Percentiles rank a stretch among this genome's conserved stretches.
phyloP scores from a whole-genome alignment of 2,329 filamentous ascomycete genomes.

The Fusarium brachygibbosum region DNA sequence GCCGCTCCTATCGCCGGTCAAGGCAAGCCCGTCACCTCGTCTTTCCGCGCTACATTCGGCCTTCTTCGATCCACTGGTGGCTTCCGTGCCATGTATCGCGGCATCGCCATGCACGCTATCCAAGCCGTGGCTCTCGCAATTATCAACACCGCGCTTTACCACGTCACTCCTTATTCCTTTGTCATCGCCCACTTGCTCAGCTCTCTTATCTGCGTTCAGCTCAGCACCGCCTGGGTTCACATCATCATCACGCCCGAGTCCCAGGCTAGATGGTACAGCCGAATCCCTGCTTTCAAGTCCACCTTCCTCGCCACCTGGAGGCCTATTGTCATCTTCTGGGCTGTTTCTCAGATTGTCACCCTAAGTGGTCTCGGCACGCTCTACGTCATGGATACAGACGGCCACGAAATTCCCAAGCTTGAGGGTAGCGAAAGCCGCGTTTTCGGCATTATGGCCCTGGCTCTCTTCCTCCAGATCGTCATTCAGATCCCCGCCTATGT shows the following conservation, averaged over 20 bases:
- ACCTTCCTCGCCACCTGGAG: constrained; percentile 77
- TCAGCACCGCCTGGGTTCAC: constrained; percentile 86
- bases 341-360: constrained; percentile 65
- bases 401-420: constrained; percentile 53
- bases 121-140: constrained; percentile 56
- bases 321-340: constrained; percentile 74
- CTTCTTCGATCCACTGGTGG: constrained; percentile 74
- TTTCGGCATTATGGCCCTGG: constrained; percentile 60
- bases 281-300: constrained; percentile 74
- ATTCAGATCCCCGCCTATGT: constrained; percentile 82
- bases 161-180: constrained; percentile 61
- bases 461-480: constrained; percentile 68
- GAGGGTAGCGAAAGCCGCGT: constrained; percentile 57
- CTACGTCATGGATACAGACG: constrained; percentile 60
- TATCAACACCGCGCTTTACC: constrained; percentile 59
- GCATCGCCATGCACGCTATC: constrained; percentile 63
- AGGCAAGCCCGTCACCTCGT: constrained; percentile 60
- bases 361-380: constrained; percentile 61
- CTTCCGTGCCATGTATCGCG: constrained; percentile 76
- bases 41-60: constrained; percentile 64
- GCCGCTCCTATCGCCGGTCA: constrained; percentile 32
- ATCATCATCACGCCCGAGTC: constrained; percentile 82
- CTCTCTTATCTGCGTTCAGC: constrained; percentile 72
- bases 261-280: constrained; percentile 73
- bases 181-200: constrained; percentile 58